Base-by-base conservation (phyloP, 805 yeast genomes). In the Naumovozyma dairenensis region DNA sequence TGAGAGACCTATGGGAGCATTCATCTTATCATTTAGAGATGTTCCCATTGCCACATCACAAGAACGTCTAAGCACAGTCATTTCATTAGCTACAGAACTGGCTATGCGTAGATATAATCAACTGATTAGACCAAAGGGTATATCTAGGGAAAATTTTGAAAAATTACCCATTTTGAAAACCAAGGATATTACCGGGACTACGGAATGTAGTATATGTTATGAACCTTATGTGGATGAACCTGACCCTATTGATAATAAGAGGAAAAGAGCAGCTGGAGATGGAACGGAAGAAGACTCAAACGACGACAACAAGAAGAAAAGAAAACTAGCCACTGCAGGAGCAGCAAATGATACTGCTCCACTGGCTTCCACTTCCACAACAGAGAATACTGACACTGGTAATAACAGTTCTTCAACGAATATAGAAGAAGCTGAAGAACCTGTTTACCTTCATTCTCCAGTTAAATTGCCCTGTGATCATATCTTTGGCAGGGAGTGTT, bases 391-490 rank as follows among this genome's bases (percentile, higher is more conserved):
- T 20, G 16, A 20, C 14, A 13, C 18, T 5, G 14, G 8, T 13
- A 22, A 6, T 13, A 15, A 20, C 14, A n/a, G 6, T 17, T 33
- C 43, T 5, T 34, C 45, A 10, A 32, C 32, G 21, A 33, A 21
- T 6, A 8, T 10, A 10, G 20, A 19, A 38, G 35, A 10, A 34
- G 29, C 33, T 28, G 43, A 35, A 7, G 51, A 40, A 7, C 46
- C 45, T 14, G 38, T 37, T 8, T 69, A 62, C 43, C 48, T 53
- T 5, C 96, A 92, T 53, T 55, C 67, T 4, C 80, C 96, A 0
- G 66, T 81, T 1, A 62, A 69, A 37, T 65, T 89, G 70, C 92
- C 94, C 0, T 89, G 98, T 56, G 75, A 75, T 6, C 98, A 89
- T 51, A 52, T 76, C 0, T 89, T 92, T 63, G 97, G 98, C 5